Evolutionary conservation across 306 rosid species (phyloP), one percentile per base, ranked within the genome.

Genomic region (Casuarina glauca): DNA sequence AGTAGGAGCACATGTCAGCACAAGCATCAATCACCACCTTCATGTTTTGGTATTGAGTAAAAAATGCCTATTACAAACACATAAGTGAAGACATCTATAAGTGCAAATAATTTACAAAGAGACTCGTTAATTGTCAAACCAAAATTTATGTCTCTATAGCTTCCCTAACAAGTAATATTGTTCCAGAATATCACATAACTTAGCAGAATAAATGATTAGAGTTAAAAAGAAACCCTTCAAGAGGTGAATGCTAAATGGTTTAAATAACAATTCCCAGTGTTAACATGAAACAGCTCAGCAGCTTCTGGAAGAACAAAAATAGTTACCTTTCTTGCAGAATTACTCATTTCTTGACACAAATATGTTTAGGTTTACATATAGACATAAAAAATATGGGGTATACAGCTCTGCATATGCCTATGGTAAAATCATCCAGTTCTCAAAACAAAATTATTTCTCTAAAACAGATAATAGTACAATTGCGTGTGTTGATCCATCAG

Each of bases 401-500:
- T 49, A 61, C 70, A 43, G 15, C 74, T 58, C 62, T 44, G 50
- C 61, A 51, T 42, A 15, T 35, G 42, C 50, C 63, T 53, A 70
- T 39, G 4, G 13, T 41, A 52, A 11, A 77, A 66, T 3, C 20
- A 19, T 41, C 48, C 61, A 62, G 66, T 15, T 35, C 11, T 35
- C 51, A 48, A 48, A 74, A 17, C 60, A 78, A 51, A 80, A 12
- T 1, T 53, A 68, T 17, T 39, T 11, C 32, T 62, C 35, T 58
- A 53, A 13, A 3, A 80, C 48, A 55, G 19, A 70, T 44, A 75
- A 73, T 71, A 36, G 63, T 60, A 49, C 54, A 32, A 32, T 75
- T 89, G 90, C 98, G 94, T 88, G 72, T 76, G 72, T 80, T 75
- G 70, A 75, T 12, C 72, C 82, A 32, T 74, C 86, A 69, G 77